Conservation (phyloP, 345 rosid species). For the Atalantia buxifolia region DNA sequence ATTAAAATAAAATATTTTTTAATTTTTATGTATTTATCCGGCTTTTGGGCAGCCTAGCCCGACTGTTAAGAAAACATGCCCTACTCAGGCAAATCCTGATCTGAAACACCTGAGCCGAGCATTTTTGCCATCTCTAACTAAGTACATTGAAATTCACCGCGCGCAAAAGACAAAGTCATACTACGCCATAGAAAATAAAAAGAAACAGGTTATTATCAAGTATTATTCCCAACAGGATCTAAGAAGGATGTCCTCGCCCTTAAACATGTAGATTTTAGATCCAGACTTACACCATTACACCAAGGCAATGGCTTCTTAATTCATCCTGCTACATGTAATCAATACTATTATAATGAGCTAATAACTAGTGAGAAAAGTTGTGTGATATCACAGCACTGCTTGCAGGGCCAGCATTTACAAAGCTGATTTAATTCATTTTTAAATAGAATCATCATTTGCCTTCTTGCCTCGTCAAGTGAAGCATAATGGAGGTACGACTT, state of each 20-base stretch:
- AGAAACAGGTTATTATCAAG: not conserved
- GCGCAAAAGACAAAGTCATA: not conserved
- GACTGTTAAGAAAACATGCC: too few relatives aligned
- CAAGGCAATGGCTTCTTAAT: not conserved
- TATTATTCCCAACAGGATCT: not conserved
- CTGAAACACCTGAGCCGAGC: too few relatives aligned
- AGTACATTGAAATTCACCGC: not conserved
- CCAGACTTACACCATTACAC: not conserved
- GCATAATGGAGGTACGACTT: not conserved
- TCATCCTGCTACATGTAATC: not conserved
- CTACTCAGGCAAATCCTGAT: too few relatives aligned
- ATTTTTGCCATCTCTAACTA: too few relatives aligned
- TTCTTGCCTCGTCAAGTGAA: not conserved
- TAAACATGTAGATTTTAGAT: not conserved
- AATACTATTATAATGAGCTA: not conserved
- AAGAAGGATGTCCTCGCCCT: not conserved
- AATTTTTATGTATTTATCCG: too few relatives aligned
- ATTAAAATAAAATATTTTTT: too few relatives aligned
- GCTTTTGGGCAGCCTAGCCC: too few relatives aligned
- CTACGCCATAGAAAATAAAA: not conserved
- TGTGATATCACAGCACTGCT: not conserved
- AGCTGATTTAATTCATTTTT: not conserved
- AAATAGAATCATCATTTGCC: not conserved
- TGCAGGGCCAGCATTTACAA: not conserved
- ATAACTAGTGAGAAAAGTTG: not conserved